Evolutionary conservation across 1,284 basidiomycete species (phyloP).

Genomic region (Sporisorium iseilematis-ciliati): DNA sequence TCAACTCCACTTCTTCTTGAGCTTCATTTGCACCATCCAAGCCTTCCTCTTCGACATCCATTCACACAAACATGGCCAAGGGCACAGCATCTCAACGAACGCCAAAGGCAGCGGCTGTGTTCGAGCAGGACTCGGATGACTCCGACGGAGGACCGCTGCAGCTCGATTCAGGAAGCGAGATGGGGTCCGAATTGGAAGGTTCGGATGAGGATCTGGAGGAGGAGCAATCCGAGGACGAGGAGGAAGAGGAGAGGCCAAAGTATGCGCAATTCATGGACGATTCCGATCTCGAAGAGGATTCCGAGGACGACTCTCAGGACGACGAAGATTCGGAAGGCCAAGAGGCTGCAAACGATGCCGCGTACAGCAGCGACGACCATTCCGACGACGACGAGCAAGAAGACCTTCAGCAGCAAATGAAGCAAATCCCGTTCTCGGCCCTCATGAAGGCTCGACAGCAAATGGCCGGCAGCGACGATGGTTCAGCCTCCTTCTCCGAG

Average conservation of each 20-base stretch:
- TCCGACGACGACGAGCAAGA: conserved; percentile 21
- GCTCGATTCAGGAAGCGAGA: conserved; percentile 28
- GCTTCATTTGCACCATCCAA: background rate
- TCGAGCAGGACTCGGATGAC: conserved; percentile 46
- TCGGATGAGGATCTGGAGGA: conserved; percentile 4
- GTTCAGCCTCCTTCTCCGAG: conserved; percentile 19
- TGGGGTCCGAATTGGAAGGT: conserved; percentile 25
- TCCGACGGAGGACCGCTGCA: conserved; percentile 29
- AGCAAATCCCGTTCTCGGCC: conserved; percentile 70
- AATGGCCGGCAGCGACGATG: conserved; percentile 32
- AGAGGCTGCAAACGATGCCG: conserved; percentile 71
- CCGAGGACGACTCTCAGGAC: conserved; percentile 29
- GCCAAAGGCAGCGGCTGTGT: conserved; percentile 17
- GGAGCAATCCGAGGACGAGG: conserved; percentile 5
- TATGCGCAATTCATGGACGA: conserved; percentile 66
- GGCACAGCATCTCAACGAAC: background rate
- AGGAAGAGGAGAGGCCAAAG: conserved; percentile 29
- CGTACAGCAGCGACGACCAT: conserved; percentile 54
- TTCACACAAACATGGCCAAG: conserved; percentile 21
- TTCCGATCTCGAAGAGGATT: conserved; percentile 52
- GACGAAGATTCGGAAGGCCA: conserved; percentile 59
- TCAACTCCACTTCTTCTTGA: conserved; percentile 14
- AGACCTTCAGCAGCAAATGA: conserved; percentile 38
- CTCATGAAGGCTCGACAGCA: conserved; percentile 75
- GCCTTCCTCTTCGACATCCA: background rate